A percentile compares a stretch with the other conserved stretches of the same genome.
These are phyloP conservation scores for Quercus aquifolioides DNA, from an alignment of 306 rosid genomes.

Conservation along the genomic window DNA sequence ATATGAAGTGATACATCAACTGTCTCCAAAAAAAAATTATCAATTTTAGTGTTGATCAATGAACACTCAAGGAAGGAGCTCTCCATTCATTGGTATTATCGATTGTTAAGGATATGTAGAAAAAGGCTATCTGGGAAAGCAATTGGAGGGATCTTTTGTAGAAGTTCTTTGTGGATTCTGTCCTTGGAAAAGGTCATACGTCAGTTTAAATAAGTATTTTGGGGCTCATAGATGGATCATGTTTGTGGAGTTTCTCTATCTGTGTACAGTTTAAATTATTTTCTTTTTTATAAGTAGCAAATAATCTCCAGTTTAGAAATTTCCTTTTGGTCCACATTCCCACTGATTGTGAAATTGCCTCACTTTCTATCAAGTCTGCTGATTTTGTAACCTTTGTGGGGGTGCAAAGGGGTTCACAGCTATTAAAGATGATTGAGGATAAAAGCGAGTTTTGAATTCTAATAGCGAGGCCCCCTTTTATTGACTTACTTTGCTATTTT, in stretches of 20 bases:
- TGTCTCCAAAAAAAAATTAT: neutral
- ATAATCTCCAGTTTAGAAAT: neutral
- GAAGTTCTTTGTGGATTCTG: neutral
- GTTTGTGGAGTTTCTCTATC: too few species aligned
- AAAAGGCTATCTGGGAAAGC: too few species aligned
- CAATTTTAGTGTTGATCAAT: neutral
- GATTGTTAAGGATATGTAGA: too few species aligned
- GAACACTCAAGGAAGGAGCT: neutral
- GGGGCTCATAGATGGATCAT: neutral
- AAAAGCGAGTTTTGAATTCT: neutral
- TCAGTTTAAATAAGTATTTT: neutral
- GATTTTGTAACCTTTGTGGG: neutral
- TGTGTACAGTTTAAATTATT: too few species aligned
- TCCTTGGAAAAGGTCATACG: neutral
- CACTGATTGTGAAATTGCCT: neutral
- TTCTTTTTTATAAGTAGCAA: too few species aligned
- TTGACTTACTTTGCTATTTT: neutral
- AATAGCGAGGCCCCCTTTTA: neutral
- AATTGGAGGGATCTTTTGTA: neutral
- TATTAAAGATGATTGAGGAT: neutral
- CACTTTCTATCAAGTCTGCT: neutral
- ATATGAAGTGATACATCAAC: neutral
- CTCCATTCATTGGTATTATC: neutral
- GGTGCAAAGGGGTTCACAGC: neutral
- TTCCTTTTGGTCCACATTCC: neutral